Evolutionary conservation across 768 basidiomycete species (phyloP), one percentile per base, ranked within the genome.

Genomic region (Hebeloma cylindrosporum): DNA sequence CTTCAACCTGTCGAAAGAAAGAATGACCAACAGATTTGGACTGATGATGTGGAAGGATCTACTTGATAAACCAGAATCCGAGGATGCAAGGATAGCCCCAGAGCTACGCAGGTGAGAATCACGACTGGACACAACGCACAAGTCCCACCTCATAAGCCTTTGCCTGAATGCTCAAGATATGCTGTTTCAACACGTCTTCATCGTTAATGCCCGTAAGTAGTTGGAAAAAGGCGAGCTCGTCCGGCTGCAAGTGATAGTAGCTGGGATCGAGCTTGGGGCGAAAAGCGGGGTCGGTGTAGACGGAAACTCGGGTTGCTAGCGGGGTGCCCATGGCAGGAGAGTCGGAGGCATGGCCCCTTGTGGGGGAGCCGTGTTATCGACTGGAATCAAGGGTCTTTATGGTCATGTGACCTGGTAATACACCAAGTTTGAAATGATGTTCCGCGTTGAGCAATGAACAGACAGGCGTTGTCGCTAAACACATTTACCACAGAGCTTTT

Each of bases 11-110:
- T 10, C 6, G 7, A 27, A 1, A 35, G 27, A n/a, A 7, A 33
- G 35, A 6, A 5, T 18, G 22, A 3, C n/a, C 13, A 18, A 18
- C 37, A 28, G 20, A 30, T 31, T 31, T 7, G 10, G 22, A 27
- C 11, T 7, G 18, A 16, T 17, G 14, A 14, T 34, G 31, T 1
- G 17, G 16, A 37, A 6, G 4, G 13, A 36, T 38, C 11, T 53
- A 67, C 71, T 47, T 63, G 7, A 61, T 54, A 40, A 73, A 73
- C 2, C 48, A 38, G 45, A 72, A 73, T 6, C 38, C 45, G 7
- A 62, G 62, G 28, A 72, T 72, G 48, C 70, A 72, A 17, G 63
- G 59, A 48, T 74, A 72, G 18, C 56, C 54, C 45, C 57, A 62
- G n/a, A 70, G 51, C 68, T 70, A 42, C 28, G 6, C 31, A 7